Evolutionary conservation across 2,329 filamentous ascomycete species (phyloP).

Genomic region (Plenodomus lindquistii): DNA sequence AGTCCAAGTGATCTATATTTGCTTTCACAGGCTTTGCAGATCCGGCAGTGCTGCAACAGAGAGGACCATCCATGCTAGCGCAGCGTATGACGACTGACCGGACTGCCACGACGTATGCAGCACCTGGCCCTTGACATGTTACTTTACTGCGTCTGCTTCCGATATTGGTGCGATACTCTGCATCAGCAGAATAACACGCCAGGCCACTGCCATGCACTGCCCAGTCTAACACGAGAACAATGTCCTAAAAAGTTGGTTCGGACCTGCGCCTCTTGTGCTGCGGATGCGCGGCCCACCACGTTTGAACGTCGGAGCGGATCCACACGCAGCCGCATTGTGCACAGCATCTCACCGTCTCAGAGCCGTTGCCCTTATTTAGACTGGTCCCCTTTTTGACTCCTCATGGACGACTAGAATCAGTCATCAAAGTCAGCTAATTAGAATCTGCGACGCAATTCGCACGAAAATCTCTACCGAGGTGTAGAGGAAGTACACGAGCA

Average conservation of each 20-base stretch:
- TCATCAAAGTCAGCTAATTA: not conserved
- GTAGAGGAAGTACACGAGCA: not conserved
- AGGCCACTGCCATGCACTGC: not conserved
- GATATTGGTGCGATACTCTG: no score
- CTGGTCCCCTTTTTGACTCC: not conserved
- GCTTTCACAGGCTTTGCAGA: slow-evolving; percentile 25
- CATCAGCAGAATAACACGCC: not conserved
- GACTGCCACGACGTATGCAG: slow-evolving; percentile 22
- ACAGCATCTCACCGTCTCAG: slow-evolving; percentile 2
- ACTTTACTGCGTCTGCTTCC: not conserved
- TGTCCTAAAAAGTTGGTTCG: slow-evolving; percentile 1
- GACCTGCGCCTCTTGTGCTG: slow-evolving; percentile 17
- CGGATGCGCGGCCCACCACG: slow-evolving; percentile 13
- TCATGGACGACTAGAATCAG: not conserved
- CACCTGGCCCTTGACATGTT: not conserved
- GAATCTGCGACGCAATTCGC: not conserved
- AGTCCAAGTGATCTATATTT: slow-evolving; percentile 30
- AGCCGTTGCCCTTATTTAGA: not conserved
- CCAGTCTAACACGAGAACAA: not conserved
- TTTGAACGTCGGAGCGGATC: slow-evolving; percentile 2
- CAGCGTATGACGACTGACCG: slow-evolving; percentile 15
- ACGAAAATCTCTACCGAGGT: not conserved
- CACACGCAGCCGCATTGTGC: slow-evolving; percentile 11
- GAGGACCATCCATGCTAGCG: slow-evolving; percentile 19
- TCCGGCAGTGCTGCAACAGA: slow-evolving; percentile 24